phyloP scores from a whole-genome alignment of 1,284 basidiomycete species.

The Kwoniella shivajii region DNA sequence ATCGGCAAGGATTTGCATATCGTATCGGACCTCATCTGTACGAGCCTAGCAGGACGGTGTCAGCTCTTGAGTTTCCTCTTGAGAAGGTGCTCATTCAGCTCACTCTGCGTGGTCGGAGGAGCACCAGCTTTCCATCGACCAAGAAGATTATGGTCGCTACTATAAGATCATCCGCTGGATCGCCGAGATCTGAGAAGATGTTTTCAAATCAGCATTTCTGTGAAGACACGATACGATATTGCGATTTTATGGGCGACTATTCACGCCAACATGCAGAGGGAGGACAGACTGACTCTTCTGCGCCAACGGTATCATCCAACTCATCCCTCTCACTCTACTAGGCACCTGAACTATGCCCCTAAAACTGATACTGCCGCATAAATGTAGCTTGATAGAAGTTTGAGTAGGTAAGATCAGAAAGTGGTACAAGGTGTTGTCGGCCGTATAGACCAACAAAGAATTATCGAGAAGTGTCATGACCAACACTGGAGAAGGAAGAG shows the following conservation, averaged over 20 bases:
- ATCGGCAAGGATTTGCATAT: slow-evolving; percentile 95
- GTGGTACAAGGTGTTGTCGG: slow-evolving; percentile 93
- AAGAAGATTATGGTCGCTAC: slow-evolving; percentile 96
- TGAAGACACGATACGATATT: background rate
- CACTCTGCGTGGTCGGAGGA: slow-evolving; percentile 81
- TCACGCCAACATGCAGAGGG: too few species aligned
- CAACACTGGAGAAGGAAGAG: slow-evolving; percentile 74
- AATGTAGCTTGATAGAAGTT: slow-evolving; percentile 78
- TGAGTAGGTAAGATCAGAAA: slow-evolving; percentile 86
- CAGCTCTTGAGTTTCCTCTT: background rate
- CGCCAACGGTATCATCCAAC: slow-evolving; percentile 93
- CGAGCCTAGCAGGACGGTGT: slow-evolving; percentile 61
- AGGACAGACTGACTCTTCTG: slow-evolving; percentile 76
- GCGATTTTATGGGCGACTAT: too few species aligned
- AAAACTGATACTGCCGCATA: slow-evolving; percentile 95
- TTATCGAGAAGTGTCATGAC: slow-evolving; percentile 92
- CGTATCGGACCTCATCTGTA: slow-evolving; percentile 83
- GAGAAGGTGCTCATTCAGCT: background rate
- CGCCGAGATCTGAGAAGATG: slow-evolving; percentile 72
- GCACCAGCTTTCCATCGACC: slow-evolving; percentile 86
- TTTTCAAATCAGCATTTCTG: background rate
- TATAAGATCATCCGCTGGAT: slow-evolving; percentile 89
- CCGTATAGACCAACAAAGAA: slow-evolving; percentile 92
- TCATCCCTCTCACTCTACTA: slow-evolving; percentile 81
- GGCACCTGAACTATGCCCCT: slow-evolving; percentile 86